Evolutionary conservation across 1,139 yeast genomes (phyloP).

Genomic region (Torulaspora globosa): DNA sequence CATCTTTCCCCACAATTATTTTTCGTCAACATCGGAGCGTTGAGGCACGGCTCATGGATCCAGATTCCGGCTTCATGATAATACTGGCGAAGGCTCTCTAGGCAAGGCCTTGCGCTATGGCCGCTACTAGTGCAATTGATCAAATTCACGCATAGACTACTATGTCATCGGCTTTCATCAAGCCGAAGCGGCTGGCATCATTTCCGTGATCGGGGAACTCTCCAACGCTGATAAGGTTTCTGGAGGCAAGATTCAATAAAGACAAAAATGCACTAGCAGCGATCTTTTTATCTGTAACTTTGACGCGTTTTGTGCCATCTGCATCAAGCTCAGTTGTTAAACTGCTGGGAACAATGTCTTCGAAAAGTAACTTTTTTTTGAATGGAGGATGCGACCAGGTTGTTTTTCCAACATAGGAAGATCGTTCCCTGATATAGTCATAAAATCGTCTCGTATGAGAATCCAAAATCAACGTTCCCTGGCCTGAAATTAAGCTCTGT

Average conservation of each 20-base stretch:
- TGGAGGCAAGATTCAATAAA: slow-evolving; percentile 31
- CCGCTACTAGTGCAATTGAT: not conserved
- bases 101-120: not conserved
- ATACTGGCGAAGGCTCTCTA: not conserved
- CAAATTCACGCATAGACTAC: slow-evolving; percentile 13
- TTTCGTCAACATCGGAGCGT: not conserved
- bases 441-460: slow-evolving; percentile 30
- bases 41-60: not conserved
- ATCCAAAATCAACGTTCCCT: slow-evolving; percentile 18
- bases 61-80: not conserved
- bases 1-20: slow-evolving; percentile 5
- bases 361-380: slow-evolving; percentile 25
- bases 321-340: slow-evolving; percentile 8
- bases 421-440: slow-evolving; percentile 29
- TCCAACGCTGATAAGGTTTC: slow-evolving; percentile 16
- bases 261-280: slow-evolving; percentile 36
- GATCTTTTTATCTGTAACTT: slow-evolving; percentile 22
- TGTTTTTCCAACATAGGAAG: slow-evolving; percentile 21
- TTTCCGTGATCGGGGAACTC: slow-evolving; percentile 14
- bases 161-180: slow-evolving; percentile 22
- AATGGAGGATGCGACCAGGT: slow-evolving; percentile 22
- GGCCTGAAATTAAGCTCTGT: not conserved
- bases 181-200: slow-evolving; percentile 12
- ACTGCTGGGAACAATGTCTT: slow-evolving; percentile 31
- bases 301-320: not conserved